Conservation (phyloP, 2,329 filamentous ascomycete species). For the Chrysoporthe deuterocubensis region DNA sequence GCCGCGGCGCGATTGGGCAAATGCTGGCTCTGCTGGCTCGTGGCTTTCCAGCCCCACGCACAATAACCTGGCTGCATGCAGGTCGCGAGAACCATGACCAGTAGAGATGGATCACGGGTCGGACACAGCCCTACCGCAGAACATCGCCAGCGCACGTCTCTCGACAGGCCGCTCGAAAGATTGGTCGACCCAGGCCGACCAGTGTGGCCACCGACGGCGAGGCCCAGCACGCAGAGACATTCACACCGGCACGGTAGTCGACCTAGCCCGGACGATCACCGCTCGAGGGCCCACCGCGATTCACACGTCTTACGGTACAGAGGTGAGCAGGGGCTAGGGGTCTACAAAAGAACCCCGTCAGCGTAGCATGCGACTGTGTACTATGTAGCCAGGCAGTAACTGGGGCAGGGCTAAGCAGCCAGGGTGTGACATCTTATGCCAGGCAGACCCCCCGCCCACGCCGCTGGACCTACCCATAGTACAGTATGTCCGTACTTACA, state of each 20-base stretch:
- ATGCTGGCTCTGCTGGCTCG: background rate
- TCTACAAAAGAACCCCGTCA: slow-evolving; percentile 10
- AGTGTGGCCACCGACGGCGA: background rate
- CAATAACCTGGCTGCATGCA: background rate
- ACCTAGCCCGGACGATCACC: background rate
- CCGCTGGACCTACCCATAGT: too few species aligned
- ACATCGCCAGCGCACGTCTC: background rate
- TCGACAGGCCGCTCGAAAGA: background rate
- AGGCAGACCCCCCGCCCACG: background rate
- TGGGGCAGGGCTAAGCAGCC: background rate
- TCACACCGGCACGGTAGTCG: background rate
- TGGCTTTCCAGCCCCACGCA: background rate
- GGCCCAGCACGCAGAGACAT: background rate
- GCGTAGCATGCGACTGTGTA: slow-evolving; percentile 1
- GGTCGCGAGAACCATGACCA: background rate
- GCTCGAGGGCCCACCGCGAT: slow-evolving; percentile 2
- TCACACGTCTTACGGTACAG: background rate
- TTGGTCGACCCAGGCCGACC: too few species aligned
- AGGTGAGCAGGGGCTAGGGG: slow-evolving; percentile 8
- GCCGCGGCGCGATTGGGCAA: background rate
- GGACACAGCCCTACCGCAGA: background rate
- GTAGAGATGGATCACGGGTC: background rate
- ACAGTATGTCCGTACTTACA: too few species aligned
- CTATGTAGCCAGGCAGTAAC: background rate
- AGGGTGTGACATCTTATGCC: background rate